Evolutionary conservation across 2,329 filamentous ascomycete species (phyloP), one percentile per base, ranked within the genome.

Genomic region (Aspergillus sp.): DNA sequence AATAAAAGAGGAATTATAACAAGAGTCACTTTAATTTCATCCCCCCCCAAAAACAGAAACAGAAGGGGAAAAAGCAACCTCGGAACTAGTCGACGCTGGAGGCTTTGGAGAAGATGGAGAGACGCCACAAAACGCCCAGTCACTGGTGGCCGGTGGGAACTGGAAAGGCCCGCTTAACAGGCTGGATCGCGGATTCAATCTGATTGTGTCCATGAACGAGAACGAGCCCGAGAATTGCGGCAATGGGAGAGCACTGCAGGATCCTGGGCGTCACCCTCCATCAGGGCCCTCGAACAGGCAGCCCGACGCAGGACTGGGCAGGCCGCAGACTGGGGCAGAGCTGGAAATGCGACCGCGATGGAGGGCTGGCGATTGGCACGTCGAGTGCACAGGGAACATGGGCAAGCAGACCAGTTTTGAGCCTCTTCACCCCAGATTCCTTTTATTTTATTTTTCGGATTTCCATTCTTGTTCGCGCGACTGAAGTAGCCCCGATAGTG

Each of bases 381-480:
- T 4, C 27, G 20, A 50, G 30, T 41, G 48, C 34, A 50, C 19
- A 34, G 13, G 9, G 30, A 49, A 39, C 46, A 19, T 49, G 46
- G 46, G 7, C 46, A 48, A n/a, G 33, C 17, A 41, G 37, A 39
- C 34, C 34, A 15, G 27, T 56, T 51, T 56, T 56, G 54, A 56
- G 54, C 54, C 54, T 56, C 54, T 51, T 56, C 54, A 46, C 54
- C 54, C 47, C 47, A 56, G 47, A 51, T 56, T 51, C 33, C 20
- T 22, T 52, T 52, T 39, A n/a, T n/a, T 27, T 33, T 17, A 33
- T 17, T 48, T 22, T 33, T 37, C 30, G 30, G 12, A 8, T 17
- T 49, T 9, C 17, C 9, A 34, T 15, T 4, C 9, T 30, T 30
- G 27, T 4, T 30, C 3, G 9, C 4, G 27, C 27, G 41, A 46